Conservation (phyloP, 345 rosid species). For the Hibiscus syriacus region DNA sequence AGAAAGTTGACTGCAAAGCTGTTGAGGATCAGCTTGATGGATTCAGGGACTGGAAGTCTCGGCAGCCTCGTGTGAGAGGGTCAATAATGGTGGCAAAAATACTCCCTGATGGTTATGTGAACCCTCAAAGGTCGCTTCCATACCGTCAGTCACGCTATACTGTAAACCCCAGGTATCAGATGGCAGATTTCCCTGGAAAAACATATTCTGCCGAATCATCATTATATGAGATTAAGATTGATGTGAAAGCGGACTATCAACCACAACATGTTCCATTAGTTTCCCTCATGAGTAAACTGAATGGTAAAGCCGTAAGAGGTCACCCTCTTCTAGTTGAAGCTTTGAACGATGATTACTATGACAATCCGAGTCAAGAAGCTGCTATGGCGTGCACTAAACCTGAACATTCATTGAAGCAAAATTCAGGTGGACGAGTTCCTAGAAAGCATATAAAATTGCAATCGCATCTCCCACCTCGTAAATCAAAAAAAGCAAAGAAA, state of each 20-base stretch:
- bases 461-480: constrained; percentile 4
- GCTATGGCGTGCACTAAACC: constrained; percentile 4
- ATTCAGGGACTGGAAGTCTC: constrained; percentile 29
- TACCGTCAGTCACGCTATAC: constrained; percentile 51
- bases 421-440: constrained; percentile 24
- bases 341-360: constrained; percentile 32
- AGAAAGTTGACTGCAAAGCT: constrained; percentile 27
- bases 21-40: constrained; percentile 25
- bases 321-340: constrained; percentile 65
- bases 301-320: constrained; percentile 79
- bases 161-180: constrained; percentile 37
- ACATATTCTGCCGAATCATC: constrained; percentile 23
- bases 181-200: constrained; percentile 36
- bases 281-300: constrained; percentile 77
- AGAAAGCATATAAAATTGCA: constrained; percentile 24
- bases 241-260: constrained; percentile 60
- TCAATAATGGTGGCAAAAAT: constrained; percentile 22
- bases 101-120: constrained; percentile 25
- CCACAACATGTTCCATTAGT: constrained; percentile 77
- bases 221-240: constrained; percentile 62
- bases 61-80: constrained; percentile 28
- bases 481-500: constrained; percentile 39
- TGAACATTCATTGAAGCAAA: constrained; percentile 18
- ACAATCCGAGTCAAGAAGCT: constrained; percentile 18
- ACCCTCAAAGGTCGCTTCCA: constrained; percentile 49